Conservation (phyloP, 2,329 filamentous ascomycete species). For the Diaporthe citriasiana region DNA sequence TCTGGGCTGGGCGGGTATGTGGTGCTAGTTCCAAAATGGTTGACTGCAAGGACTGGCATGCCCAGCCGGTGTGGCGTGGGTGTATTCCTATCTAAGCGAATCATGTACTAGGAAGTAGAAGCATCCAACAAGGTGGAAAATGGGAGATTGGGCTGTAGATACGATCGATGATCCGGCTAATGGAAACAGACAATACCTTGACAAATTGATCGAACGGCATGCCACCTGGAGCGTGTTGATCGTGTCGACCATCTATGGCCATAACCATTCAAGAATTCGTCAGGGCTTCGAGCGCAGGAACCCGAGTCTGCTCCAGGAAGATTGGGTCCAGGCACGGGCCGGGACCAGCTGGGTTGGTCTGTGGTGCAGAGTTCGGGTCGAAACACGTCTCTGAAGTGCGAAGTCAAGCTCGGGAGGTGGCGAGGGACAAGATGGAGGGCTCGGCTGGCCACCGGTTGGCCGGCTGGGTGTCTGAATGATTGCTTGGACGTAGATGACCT, state of each 20-base stretch:
- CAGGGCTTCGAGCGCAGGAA: not conserved
- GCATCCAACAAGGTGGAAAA: not conserved
- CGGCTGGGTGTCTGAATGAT: slow-evolving; percentile 6
- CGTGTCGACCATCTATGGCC: not conserved
- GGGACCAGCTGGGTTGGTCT: not conserved
- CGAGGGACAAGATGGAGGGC: slow-evolving; percentile 7
- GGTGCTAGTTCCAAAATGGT: slow-evolving; percentile 4
- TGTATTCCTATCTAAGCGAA: not conserved
- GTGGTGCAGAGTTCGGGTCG: not conserved
- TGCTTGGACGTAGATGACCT: not conserved
- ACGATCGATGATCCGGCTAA: slow-evolving; percentile 11
- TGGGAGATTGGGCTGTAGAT: slow-evolving; percentile 30
- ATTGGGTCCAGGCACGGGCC: not conserved
- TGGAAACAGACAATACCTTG: slow-evolving; percentile 12
- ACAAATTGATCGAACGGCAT: not conserved
- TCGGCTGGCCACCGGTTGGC: slow-evolving; percentile 20
- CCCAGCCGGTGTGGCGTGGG: not conserved
- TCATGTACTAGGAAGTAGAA: not conserved
- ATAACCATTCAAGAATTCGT: not conserved
- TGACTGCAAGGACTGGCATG: not conserved
- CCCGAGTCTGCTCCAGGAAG: not conserved
- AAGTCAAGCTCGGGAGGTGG: slow-evolving; percentile 1
- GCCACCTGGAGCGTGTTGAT: not conserved
- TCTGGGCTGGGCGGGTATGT: not conserved
- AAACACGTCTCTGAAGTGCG: slow-evolving; percentile 13